Evolutionary conservation across 2,329 filamentous ascomycete genomes (phyloP).

Genomic region (Cytospora chrysosperma): DNA sequence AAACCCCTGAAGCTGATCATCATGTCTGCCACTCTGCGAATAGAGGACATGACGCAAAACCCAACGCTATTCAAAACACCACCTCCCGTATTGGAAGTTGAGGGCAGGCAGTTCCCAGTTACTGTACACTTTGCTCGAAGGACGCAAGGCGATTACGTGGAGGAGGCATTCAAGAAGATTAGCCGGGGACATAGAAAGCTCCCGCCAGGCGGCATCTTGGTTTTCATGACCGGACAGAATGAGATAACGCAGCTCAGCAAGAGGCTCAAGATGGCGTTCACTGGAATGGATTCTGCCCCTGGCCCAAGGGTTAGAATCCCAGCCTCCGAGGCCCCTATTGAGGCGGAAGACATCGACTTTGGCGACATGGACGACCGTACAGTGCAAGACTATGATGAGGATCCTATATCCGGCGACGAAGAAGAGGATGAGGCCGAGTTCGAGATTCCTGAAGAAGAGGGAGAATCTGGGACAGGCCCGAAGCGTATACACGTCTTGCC

Average conservation of each 20-base stretch:
- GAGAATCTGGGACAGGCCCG: constrained; percentile 57
- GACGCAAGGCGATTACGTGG: constrained; percentile 84
- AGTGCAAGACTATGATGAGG: constrained; percentile 62
- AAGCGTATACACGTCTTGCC: constrained; percentile 85
- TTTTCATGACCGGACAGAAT: constrained; percentile 91
- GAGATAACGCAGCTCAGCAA: constrained; percentile 87
- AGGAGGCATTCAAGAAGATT: constrained; percentile 86
- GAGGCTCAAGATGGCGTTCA: constrained; percentile 67
- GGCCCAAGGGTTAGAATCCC: constrained; percentile 72
- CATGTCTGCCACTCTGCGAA: constrained; percentile 93
- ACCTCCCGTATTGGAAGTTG: constrained; percentile 83
- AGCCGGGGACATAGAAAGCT: constrained; percentile 84
- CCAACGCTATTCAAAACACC: constrained; percentile 71
- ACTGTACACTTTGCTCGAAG: constrained; percentile 83
- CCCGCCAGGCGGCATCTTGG: constrained; percentile 84
- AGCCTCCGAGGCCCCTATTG: constrained; percentile 73
- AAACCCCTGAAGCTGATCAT: constrained; percentile 90
- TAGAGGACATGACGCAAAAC: constrained; percentile 89
- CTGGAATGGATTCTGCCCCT: constrained; percentile 54
- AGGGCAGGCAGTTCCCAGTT: constrained; percentile 89
- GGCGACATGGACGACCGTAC: constrained; percentile 61
- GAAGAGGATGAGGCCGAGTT: constrained; percentile 66
- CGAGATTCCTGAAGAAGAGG: constrained; percentile 64
- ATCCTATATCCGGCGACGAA: constrained; percentile 58
- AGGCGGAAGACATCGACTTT: constrained; percentile 85